A percentile compares a stretch with the other conserved stretches of the same genome.
Conservation (phyloP, 495 filamentous ascomycete genomes). For the Tuber borchii region DNA sequence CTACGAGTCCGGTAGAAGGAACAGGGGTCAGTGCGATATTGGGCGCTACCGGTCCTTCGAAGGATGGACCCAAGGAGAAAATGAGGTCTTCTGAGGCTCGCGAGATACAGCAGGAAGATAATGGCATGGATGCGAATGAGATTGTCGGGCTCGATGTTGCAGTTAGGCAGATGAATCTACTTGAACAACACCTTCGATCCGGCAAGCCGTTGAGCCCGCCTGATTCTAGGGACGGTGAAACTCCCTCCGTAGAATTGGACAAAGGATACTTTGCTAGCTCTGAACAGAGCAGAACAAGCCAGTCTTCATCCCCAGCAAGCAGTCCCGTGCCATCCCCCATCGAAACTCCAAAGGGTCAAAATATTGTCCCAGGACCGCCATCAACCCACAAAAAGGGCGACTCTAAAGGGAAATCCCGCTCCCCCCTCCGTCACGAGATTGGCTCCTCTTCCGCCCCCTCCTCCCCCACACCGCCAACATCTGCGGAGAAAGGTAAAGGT, state of each 20-base stretch:
- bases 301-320: conserved; percentile 12
- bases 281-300: conserved; percentile 26
- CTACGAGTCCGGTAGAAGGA: conserved; percentile 25
- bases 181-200: conserved; percentile 33
- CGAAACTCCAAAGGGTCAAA: conserved; percentile 21
- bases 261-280: conserved; percentile 28
- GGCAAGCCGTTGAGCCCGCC: conserved; percentile 35
- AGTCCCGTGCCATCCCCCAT: conserved; percentile 20
- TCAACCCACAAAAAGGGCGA: conserved; percentile 9
- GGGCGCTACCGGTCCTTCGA: conserved; percentile 11
- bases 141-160: conserved; percentile 38
- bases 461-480: not conserved
- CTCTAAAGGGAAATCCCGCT: conserved; percentile 35
- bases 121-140: conserved; percentile 15
- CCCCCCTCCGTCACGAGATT: conserved; percentile 36
- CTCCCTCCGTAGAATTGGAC: conserved; percentile 17
- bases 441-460: conserved; percentile 16
- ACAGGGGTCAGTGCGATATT: conserved; percentile 33
- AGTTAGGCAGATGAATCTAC: conserved; percentile 37
- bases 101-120: conserved; percentile 3
- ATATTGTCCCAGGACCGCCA: conserved; percentile 5
- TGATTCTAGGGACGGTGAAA: conserved; percentile 39
- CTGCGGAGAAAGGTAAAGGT: conserved; percentile 5
- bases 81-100: conserved; percentile 19
- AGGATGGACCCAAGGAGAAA: conserved; percentile 24